Conservation (phyloP, 108 stramenopile genomes). For the Skeletonema grethae region DNA sequence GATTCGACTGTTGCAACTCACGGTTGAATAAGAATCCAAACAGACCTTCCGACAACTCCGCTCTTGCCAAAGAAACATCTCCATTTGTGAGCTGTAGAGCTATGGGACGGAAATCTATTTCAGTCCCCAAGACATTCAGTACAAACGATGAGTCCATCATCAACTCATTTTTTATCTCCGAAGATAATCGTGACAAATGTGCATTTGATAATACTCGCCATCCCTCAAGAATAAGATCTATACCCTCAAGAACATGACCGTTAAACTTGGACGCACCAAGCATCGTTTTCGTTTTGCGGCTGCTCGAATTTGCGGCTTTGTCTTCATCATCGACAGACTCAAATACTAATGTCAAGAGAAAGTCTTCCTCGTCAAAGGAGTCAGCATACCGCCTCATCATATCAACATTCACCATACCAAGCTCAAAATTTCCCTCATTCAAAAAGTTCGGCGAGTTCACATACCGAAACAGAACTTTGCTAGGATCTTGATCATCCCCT, state of each 20-base stretch:
- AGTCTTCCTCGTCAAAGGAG: slow-evolving; percentile 77
- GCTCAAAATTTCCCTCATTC: slow-evolving; percentile 59
- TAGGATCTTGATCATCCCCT: slow-evolving; percentile 60
- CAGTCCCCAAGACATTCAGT: slow-evolving; percentile 6
- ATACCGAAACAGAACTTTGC: slow-evolving; percentile 87
- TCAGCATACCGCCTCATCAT: slow-evolving; percentile 79
- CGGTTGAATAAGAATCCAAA: slow-evolving; percentile 13
- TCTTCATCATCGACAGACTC: slow-evolving; percentile 36
- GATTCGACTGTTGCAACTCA: neutral
- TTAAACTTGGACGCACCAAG: slow-evolving; percentile 8
- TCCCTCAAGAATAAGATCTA: slow-evolving; percentile 33
- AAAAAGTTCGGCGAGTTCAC: slow-evolving; percentile 80
- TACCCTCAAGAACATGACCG: slow-evolving; percentile 26
- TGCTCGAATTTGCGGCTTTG: neutral
- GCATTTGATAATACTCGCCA: slow-evolving; percentile 46
- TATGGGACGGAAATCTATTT: slow-evolving; percentile 37
- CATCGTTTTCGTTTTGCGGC: neutral
- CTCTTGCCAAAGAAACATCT: slow-evolving; percentile 31
- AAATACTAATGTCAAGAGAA: slow-evolving; percentile 72
- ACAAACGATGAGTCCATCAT: slow-evolving; percentile 27
- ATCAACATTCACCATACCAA: slow-evolving; percentile 66
- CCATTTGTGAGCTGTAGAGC: slow-evolving; percentile 49
- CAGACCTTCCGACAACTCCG: slow-evolving; percentile 33
- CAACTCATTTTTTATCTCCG: slow-evolving; percentile 16
- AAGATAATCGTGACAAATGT: slow-evolving; percentile 16